Evolutionary conservation across 2,329 filamentous ascomycete species (phyloP), one percentile per base, ranked within the genome.

Genomic region (Huntiella omanensis): DNA sequence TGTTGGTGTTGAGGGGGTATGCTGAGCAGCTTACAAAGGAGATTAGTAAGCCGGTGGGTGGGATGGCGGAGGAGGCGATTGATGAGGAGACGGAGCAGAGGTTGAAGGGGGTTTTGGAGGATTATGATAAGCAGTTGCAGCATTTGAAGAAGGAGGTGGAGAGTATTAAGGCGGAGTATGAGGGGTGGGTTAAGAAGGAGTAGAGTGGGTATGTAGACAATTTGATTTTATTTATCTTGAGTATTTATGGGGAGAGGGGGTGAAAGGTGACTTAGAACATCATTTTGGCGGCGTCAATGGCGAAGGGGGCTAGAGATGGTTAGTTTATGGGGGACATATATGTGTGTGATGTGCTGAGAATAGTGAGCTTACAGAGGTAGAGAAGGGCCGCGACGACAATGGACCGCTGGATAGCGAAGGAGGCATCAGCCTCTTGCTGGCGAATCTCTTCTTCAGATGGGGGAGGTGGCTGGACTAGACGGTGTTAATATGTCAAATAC

Each of bases 81-180:
- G 75, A 79, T 40, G 77, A 82, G 53, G 79, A 84, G 49, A 74
- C 77, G 28, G 74, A 83, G 59, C 69, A 68, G 50, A 78, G 80
- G 59, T 73, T 82, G 37, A 83, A 83, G 61, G 83, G 84, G 71
- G 79, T 88, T 40, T 62, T 88, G 54, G 78, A 82, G 55, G 81
- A 86, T 57, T 88, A 87, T 59, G 80, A 87, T 59, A 82, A 78
- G 58, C 83, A 88, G 64, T 67, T 91, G 33, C 68, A 73, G 56
- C 80, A 87, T 58, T 66, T 92, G 52, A 81, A 77, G 61, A 79
- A 77, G 58, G 79, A 85, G 58, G 66, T 79, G 11, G 77, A 80
- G 57, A 68, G 72, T 43, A 66, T 77, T 52, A 71, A 71, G 54
- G 65, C 68, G 37, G 73, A 75, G 50, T 75, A 69, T 50, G 63